Conservation (phyloP, 1,139 yeast species). For the Saccharomycopsis hybrid region DNA sequence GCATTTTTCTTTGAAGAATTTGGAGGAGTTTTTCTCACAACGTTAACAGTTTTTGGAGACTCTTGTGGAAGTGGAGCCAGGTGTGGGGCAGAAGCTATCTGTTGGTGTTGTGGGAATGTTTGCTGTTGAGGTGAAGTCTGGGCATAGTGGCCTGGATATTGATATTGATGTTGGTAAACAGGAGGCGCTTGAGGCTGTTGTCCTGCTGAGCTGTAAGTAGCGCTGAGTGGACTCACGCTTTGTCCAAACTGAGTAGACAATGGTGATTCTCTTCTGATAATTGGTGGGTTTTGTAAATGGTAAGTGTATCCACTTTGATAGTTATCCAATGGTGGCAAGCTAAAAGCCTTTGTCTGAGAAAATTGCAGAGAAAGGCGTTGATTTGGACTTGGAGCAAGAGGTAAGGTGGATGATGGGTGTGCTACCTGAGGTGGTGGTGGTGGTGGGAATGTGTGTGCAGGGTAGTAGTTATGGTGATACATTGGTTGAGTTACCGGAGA, state of each 20-base stretch:
- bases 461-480: too few relatives aligned
- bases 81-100: neutral
- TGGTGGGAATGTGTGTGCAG: neutral
- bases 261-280: conserved; percentile 2
- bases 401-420: neutral
- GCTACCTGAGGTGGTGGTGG: neutral
- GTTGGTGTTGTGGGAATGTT: neutral
- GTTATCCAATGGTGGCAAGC: neutral
- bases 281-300: neutral
- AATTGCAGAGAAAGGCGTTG: neutral
- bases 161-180: neutral
- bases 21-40: neutral
- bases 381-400: neutral
- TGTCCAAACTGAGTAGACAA: neutral
- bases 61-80: neutral
- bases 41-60: neutral
- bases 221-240: neutral
- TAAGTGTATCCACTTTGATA: neutral
- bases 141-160: neutral
- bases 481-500: too few relatives aligned
- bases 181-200: neutral
- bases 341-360: neutral
- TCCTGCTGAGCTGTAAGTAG: neutral
- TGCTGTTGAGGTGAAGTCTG: neutral
- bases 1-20: neutral